Evolutionary conservation across 139 green algal species (phyloP).

Genomic region (Nannochloris sp.): DNA sequence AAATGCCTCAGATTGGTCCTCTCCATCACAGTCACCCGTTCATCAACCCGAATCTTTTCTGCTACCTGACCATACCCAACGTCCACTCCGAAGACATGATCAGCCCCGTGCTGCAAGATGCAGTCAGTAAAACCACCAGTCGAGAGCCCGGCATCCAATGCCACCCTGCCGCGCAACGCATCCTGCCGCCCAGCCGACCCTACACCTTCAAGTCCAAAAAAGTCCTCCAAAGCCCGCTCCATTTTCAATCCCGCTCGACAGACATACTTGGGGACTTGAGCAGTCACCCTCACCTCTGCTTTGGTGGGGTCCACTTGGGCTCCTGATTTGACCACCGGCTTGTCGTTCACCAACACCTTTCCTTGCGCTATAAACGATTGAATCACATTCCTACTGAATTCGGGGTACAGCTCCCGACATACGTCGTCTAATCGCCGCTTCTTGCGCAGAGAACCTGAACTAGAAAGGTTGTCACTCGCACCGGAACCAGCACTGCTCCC

Average conservation of each 20-base stretch:
- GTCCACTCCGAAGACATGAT: conserved; percentile 83
- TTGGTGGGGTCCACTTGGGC: conserved; percentile 32
- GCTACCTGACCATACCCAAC: conserved; percentile 90
- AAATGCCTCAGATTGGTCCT: conserved; percentile 87
- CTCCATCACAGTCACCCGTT: conserved; percentile 79
- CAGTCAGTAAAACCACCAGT: conserved; percentile 97
- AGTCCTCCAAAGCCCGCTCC: conserved; percentile 79
- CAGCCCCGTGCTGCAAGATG: conserved; percentile 80
- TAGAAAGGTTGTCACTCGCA: neutral
- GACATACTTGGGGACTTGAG: conserved; percentile 74
- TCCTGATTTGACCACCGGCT: conserved; percentile 65
- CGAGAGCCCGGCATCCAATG: conserved; percentile 84
- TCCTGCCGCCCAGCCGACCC: too few relatives aligned
- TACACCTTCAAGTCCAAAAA: conserved; percentile 15
- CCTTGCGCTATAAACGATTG: conserved; percentile 88
- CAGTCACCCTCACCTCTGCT: conserved; percentile 56
- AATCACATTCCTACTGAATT: conserved; percentile 70
- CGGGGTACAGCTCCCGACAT: conserved; percentile 58
- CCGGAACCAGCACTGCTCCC: neutral
- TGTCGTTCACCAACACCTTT: conserved; percentile 69
- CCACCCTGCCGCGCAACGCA: conserved; percentile 34
- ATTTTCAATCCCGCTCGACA: conserved; percentile 84
- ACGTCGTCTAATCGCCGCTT: conserved; percentile 72
- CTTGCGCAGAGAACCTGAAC: conserved; percentile 7
- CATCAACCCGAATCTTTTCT: conserved; percentile 72